Percentiles rank a stretch among this genome's conserved stretches.
Evolutionary conservation across 164 flowering plant genomes (phyloP).

Genomic region (Vitis riparia): DNA sequence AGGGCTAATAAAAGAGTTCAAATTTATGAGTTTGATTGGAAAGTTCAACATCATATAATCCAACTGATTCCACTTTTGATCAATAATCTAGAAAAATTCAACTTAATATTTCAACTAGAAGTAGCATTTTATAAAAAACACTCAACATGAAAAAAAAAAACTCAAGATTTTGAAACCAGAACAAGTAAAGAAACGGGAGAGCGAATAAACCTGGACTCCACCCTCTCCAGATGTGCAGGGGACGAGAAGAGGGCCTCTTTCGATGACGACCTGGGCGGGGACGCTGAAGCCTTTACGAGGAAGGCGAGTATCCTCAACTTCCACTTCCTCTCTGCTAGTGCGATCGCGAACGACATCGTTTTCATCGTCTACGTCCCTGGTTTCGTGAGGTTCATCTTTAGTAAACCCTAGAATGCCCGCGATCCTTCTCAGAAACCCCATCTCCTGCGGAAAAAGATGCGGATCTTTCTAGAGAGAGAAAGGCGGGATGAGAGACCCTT

Average conservation of each 20-base stretch:
- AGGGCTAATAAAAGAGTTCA: no score
- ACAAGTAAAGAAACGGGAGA: neutral
- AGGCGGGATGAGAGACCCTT: neutral
- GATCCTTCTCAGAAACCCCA: slow-evolving; percentile 56
- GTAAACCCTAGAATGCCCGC: slow-evolving; percentile 62
- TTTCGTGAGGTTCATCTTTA: slow-evolving; percentile 39
- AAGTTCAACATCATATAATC: no score
- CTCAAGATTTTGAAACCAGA: neutral
- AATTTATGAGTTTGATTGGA: no score
- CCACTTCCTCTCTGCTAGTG: neutral
- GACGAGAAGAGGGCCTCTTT: slow-evolving; percentile 60
- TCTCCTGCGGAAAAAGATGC: slow-evolving; percentile 7
- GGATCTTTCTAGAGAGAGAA: neutral
- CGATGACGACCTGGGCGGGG: slow-evolving; percentile 68
- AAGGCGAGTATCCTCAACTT: slow-evolving; percentile 23
- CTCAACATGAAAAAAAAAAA: neutral
- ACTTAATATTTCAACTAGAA: no score
- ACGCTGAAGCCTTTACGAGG: slow-evolving; percentile 74
- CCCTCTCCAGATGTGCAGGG: slow-evolving; percentile 59
- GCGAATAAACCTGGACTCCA: slow-evolving; percentile 64
- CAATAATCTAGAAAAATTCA: no score
- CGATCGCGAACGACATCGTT: slow-evolving; percentile 17
- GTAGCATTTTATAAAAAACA: neutral
- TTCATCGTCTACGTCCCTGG: slow-evolving; percentile 21
- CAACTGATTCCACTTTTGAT: no score